Percentiles rank a stretch among this genome's conserved stretches.
Conservation (phyloP, 2,329 filamentous ascomycete genomes). For the Penicillium glabrum region DNA sequence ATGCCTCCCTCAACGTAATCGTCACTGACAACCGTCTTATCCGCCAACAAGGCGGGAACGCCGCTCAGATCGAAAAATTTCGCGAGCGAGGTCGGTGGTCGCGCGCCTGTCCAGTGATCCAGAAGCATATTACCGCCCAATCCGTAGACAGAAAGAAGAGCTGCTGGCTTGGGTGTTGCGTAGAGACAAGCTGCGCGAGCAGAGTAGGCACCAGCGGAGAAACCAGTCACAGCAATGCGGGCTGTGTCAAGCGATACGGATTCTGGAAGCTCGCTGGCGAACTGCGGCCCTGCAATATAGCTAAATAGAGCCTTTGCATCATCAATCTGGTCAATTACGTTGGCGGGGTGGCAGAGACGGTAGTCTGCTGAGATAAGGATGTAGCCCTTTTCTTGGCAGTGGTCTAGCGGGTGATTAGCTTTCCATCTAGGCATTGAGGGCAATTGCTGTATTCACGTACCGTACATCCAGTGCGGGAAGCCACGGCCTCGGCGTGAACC, state of each 20-base stretch:
- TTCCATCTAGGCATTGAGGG: not conserved
- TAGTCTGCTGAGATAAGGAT: conserved; percentile 24
- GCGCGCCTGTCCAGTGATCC: conserved; percentile 19
- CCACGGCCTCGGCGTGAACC: conserved; percentile 14
- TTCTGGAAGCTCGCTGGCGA: conserved; percentile 7
- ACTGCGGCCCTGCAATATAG: conserved; percentile 9
- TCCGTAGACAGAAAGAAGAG: conserved; percentile 15
- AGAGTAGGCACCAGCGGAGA: conserved; percentile 24
- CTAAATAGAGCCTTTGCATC: conserved; percentile 18
- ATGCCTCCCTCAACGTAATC: conserved; percentile 5
- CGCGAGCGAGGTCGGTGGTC: conserved; percentile 20
- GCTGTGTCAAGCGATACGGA: conserved; percentile 10
- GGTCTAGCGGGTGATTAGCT: conserved; percentile 2
- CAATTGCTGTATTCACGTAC: conserved; percentile 1
- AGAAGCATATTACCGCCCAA: conserved; percentile 17
- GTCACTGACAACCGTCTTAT: conserved; percentile 21
- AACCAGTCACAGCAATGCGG: conserved; percentile 20
- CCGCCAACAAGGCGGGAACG: conserved; percentile 12
- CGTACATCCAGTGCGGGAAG: conserved; percentile 17
- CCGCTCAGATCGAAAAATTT: conserved; percentile 10
- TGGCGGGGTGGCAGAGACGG: conserved; percentile 22
- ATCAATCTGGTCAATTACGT: conserved; percentile 19
- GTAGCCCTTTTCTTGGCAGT: conserved; percentile 21
- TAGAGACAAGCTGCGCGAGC: conserved; percentile 24
- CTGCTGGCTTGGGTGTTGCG: conserved; percentile 18